A percentile compares a stretch with the other conserved stretches of the same genome.
These are phyloP conservation scores for Rhodotorula sp. DNA, from an alignment of 1,284 basidiomycete species.

Conservation along the genomic window DNA sequence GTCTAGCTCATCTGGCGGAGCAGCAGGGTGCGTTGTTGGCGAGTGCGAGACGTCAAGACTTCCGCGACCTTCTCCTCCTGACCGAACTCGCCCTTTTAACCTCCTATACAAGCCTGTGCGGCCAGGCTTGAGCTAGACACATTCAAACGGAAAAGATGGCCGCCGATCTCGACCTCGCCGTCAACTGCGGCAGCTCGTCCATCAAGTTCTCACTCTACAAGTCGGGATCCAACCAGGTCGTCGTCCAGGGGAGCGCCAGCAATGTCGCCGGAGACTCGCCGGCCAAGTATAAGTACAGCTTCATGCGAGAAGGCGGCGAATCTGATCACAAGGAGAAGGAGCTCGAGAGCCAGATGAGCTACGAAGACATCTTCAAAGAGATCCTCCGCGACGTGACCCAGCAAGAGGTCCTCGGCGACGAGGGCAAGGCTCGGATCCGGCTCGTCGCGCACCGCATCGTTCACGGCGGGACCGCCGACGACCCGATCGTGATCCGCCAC, in stretches of 20 bases:
- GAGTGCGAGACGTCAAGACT: background rate
- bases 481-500: slow-evolving; percentile 62
- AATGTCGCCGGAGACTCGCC: slow-evolving; percentile 44
- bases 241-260: slow-evolving; percentile 45
- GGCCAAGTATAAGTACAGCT: slow-evolving; percentile 24
- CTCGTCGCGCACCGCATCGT: slow-evolving; percentile 58
- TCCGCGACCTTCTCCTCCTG: background rate
- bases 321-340: slow-evolving; percentile 13
- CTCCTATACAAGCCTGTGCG: background rate
- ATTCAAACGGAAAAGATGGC: background rate
- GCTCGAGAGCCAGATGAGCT: slow-evolving; percentile 24
- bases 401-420: slow-evolving; percentile 22
- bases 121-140: background rate
- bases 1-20: background rate
- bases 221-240: slow-evolving; percentile 28
- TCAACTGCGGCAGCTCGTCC: slow-evolving; percentile 70
- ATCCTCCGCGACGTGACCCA: slow-evolving; percentile 55
- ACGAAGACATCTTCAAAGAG: slow-evolving; percentile 61
- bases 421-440: slow-evolving; percentile 25
- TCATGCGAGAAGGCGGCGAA: background rate
- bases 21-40: background rate
- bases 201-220: slow-evolving; percentile 70
- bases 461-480: slow-evolving; percentile 71
- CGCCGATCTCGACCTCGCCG: slow-evolving; percentile 30
- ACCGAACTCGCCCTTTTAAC: background rate